Evolutionary conservation across 306 rosid genomes (phyloP), one percentile per base, ranked within the genome.

Genomic region (Lathyrus sativus): DNA sequence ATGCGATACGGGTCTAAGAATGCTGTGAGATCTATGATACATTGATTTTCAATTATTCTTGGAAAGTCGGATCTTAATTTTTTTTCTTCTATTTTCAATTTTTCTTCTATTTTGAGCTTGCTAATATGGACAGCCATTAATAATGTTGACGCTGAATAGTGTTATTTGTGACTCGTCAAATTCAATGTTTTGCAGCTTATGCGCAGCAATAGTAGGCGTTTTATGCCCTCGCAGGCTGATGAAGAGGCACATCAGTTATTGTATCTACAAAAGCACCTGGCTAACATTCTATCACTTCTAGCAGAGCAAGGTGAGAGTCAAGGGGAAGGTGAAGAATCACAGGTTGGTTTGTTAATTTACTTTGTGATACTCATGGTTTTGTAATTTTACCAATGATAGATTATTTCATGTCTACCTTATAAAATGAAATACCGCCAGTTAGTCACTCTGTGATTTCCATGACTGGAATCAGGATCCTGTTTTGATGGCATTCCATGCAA

Each of bases 161-260:
- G 57, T 71, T 68, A 57, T 70, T 15, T 48, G 22, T 15, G 68
- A 42, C 35, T 7, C 70, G 53, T 67, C 54, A 18, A 7, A 18
- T 9, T 46, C 33, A 45, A 67, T 76, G 62, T 57, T 71, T 76
- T 78, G 86, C 91, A 92, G 98, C 96, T 92, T 73, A 91, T 87
- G 79, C 96, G 98, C 56, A 87, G 98, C 96, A 89, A 92, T 57
- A 92, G 88, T 81, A 83, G 98, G 54, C 85, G 96, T 59, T 80
- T 77, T 76, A 74, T 79, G 88, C 96, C 96, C 45, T 92, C 95
- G 2, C 98, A 86, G 79, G 77, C 86, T 74, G 96, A 92, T 76
- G 96, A 92, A 81, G 98, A 92, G 85, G 91, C 92, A 15, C 96
- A 92, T 79, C 96, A 89, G 70, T 80, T 92, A 48, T 92, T 92